phyloP scores from a whole-genome alignment of 768 basidiomycete species.

The Arthromyces matolae region DNA sequence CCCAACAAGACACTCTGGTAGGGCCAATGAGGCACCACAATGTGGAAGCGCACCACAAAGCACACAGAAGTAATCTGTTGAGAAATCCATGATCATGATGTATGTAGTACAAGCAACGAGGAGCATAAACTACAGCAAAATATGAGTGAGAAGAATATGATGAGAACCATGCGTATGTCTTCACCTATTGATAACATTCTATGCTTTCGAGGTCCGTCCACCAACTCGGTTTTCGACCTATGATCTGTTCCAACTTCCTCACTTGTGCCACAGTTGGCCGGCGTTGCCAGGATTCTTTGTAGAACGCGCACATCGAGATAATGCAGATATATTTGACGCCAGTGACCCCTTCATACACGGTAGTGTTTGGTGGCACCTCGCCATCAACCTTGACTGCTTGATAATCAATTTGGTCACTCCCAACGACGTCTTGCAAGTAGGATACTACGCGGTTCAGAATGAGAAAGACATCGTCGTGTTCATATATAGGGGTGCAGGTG shows the following conservation, averaged over 20 bases:
- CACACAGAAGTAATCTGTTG: conserved; percentile 5
- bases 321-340: background rate
- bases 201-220: background rate
- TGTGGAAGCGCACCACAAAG: conserved; percentile 7
- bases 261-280: background rate
- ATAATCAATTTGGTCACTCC: background rate
- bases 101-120: no score
- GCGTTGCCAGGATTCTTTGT: background rate
- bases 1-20: conserved; percentile 6
- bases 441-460: background rate
- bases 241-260: background rate
- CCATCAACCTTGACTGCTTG: background rate
- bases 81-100: no score
- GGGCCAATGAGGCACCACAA: background rate
- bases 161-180: no score
- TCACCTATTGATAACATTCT: background rate
- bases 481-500: background rate
- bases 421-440: background rate
- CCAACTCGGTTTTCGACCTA: background rate
- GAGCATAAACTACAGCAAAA: no score
- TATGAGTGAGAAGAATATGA: no score
- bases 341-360: background rate
- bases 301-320: background rate
- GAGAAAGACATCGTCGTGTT: background rate
- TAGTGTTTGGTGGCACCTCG: background rate